phyloP scores from a whole-genome alignment of 768 basidiomycete genomes.

The Termitomyces sp. region DNA sequence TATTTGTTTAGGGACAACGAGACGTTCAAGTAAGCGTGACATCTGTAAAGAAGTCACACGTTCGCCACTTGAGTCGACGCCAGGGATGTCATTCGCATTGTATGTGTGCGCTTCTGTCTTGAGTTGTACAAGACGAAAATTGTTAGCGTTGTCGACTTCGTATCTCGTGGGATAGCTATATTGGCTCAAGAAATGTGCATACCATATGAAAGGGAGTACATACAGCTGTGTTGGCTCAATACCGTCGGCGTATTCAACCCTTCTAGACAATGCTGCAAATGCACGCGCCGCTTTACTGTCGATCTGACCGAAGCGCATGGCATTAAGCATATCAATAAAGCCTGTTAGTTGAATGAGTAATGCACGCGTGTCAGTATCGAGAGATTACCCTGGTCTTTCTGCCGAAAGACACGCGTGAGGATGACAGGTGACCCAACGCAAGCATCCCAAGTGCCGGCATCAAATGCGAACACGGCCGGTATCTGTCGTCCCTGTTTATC shows the following conservation, averaged over 20 bases:
- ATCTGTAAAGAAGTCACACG: slow-evolving; percentile 29
- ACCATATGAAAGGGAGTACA: slow-evolving; percentile 9
- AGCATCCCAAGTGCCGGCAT: slow-evolving; percentile 64
- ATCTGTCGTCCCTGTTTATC: slow-evolving; percentile 42
- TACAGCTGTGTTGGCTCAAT: slow-evolving; percentile 82
- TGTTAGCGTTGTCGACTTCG: slow-evolving; percentile 73
- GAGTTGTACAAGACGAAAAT: slow-evolving; percentile 39
- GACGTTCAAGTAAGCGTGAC: slow-evolving; percentile 44
- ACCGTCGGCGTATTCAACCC: slow-evolving; percentile 58
- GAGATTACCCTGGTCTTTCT: slow-evolving; percentile 66
- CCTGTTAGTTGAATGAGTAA: slow-evolving; percentile 21
- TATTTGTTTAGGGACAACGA: slow-evolving; percentile 47
- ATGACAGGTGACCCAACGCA: slow-evolving; percentile 53
- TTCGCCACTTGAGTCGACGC: slow-evolving; percentile 37
- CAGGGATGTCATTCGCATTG: slow-evolving; percentile 37
- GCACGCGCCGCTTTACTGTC: slow-evolving; percentile 32
- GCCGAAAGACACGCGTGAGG: slow-evolving; percentile 77
- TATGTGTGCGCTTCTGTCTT: slow-evolving; percentile 33
- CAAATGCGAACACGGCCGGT: slow-evolving; percentile 67
- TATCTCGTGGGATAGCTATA: slow-evolving; percentile 59
- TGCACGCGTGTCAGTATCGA: neutral
- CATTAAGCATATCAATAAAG: slow-evolving; percentile 84
- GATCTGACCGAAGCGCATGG: slow-evolving; percentile 74
- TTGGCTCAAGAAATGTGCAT: neutral
- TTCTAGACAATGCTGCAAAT: slow-evolving; percentile 54